Evolutionary conservation across 805 yeast genomes (phyloP), one percentile per base, ranked within the genome.

Genomic region (Wickerhamiella australiensis): DNA sequence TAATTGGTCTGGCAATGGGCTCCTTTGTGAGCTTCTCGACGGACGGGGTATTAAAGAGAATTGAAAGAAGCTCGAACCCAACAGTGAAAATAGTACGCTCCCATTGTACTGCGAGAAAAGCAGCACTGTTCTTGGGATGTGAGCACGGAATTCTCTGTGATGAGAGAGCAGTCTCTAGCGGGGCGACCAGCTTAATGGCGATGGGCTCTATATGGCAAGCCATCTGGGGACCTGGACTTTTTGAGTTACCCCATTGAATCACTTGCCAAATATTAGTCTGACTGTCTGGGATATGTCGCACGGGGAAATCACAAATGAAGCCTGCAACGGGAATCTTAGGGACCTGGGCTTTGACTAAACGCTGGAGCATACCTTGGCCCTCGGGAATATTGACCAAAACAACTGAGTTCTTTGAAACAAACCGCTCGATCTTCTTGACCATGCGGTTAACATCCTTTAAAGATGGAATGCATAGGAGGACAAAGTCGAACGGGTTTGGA

Each of bases 1-100:
- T 73, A 53, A 88, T 70, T 8, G 96, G 96, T 62, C 85, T 85
- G 25, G 94, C 90, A 53, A 87, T 70, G 42, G 86, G 82, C 62
- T 84, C 85, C 35, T 71, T 67, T 29, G 73, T 68, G 47, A 88
- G 69, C 47, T 73, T 65, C 33, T 65, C 67, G 1, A 94, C 86
- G 54, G 68, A 72, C 3, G 82, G 77, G 51, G 76, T 74, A 64
- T 86, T 95, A 59, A 88, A 79, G 9, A 85, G 59, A 21, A 87
- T 73, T 29, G 85, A 69, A 41, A 87, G 68, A 4, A 95, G 86
- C 62, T 82, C 84, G 60, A 87, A 77, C 15, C 44, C 44, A 38
- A 86, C 76, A 50, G 77, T 74, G 7, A 94, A 85, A 49, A 86
- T 72, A 1, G 94, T 88, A 50, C 84, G 72, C 61, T 81, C 79